Base-by-base conservation (phyloP, 352 stramenopile species). In the Phytophthora gonapodyides region DNA sequence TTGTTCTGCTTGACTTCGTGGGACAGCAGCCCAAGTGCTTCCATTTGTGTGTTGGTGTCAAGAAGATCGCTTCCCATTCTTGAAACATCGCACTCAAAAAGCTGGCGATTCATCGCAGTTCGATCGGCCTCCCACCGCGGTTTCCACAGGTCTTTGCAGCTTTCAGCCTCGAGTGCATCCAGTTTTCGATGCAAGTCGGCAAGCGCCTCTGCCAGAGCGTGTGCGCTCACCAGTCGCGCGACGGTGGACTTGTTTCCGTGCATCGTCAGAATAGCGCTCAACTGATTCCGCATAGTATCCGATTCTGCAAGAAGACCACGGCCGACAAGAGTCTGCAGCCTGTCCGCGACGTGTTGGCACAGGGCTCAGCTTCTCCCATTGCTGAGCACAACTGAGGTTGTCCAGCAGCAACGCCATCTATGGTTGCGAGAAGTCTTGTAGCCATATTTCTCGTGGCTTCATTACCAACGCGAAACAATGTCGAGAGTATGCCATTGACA, bases 141-240 rank as follows among this genome's bases (percentile, higher is more conserved):
- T 24, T 16, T 5, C 49, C 49, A 57, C 19, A 47, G 2, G 13
- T 19, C 34, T 30, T 42, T 27, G 17, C 7, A 10, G 12, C 38
- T 12, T 30, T 47, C 19, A 16, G 4, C 1, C 10, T 24, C 21
- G 0, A 57, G 4, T 15, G 7, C 7, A 36, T 57, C 49, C 15
- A 57, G 15, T 40, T 57, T 37, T 31, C 24, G 49, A 38, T 57
- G 37, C 49, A 57, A 46, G 27, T 42, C 37, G 15, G 35, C 49
- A 13, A 57, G 35, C 27, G 19, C 6, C 6, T 47, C 31, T 7
- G 15, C 21, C 19, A 57, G 12, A 17, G 49, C 34, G n/a, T 7
- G 17, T 13, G 49, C 37, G 30, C 30, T 17, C 12, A 57, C 49
- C 49, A 47, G 37, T 2, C 49, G 49, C 21, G 46, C 6, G 7